Conservation (phyloP, 306 rosid species). For the Inga leiocalycina region DNA sequence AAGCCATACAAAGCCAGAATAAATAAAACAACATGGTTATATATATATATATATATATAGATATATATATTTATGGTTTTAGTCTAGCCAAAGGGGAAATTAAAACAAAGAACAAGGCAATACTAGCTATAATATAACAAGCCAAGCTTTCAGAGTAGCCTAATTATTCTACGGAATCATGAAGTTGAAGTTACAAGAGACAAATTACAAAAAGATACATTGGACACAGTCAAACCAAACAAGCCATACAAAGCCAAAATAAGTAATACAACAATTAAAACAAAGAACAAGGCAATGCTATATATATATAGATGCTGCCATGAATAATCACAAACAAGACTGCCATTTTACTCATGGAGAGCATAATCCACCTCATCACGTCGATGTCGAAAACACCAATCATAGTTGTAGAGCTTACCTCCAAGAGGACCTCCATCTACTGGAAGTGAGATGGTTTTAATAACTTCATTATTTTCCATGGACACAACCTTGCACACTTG, state of each 20-base stretch:
- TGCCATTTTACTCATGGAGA: background rate
- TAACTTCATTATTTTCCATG: background rate
- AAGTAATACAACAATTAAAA: no score
- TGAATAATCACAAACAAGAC: background rate
- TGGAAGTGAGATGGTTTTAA: background rate
- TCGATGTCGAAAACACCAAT: constrained; percentile 27
- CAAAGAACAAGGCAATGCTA: background rate
- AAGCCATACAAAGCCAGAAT: no score
- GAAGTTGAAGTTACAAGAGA: no score
- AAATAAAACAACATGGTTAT: no score
- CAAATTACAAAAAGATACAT: no score
- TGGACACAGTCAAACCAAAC: no score
- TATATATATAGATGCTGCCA: background rate
- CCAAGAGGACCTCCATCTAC: background rate
- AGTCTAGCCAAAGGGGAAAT: background rate
- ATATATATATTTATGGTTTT: no score
- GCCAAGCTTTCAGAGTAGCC: no score
- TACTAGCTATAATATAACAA: no score
- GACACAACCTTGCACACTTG: constrained; percentile 3
- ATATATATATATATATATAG: background rate
- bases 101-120: background rate
- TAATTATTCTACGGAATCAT: no score
- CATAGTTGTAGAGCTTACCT: background rate
- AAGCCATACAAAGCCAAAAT: no score
- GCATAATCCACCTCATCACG: constrained; percentile 32